Evolutionary conservation across 176 grass and related monocot genomes (phyloP).

Genomic region (Urochloa ruziziensis): DNA sequence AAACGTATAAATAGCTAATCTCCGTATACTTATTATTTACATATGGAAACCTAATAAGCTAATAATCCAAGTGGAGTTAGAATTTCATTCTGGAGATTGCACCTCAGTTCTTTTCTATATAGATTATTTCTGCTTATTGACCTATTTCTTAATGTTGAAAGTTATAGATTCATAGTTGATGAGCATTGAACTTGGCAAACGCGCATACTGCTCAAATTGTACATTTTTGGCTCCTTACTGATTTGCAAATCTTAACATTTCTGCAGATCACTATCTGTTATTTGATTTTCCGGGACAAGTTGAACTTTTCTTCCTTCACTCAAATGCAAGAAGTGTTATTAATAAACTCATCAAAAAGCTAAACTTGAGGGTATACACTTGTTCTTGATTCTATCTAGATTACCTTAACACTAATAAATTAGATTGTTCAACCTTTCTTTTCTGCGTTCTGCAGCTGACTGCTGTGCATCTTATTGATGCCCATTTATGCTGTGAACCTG

Average conservation of each 20-base stretch:
- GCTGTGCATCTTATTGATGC: slow-evolving; percentile 83
- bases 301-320: slow-evolving; percentile 97
- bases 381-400: background rate
- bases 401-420: background rate
- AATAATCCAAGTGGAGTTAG: background rate
- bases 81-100: background rate
- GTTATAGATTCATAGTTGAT: background rate
- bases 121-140: background rate
- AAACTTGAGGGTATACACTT: slow-evolving; percentile 65
- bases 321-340: slow-evolving; percentile 72
- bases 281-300: slow-evolving; percentile 99
- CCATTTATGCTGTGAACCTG: slow-evolving; percentile 96
- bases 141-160: slow-evolving; percentile 11
- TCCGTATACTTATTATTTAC: background rate
- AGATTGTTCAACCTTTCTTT: slow-evolving; percentile 4
- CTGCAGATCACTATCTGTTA: slow-evolving; percentile 91
- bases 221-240: background rate
- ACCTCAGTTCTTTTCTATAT: background rate
- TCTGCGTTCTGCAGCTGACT: slow-evolving; percentile 57
- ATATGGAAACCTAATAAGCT: background rate
- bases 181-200: background rate
- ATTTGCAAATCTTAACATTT: background rate
- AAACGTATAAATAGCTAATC: background rate
- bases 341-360: slow-evolving; percentile 80
- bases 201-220: background rate